Conservation (phyloP, 371 early-diverging fungal genomes). For the Mortierella sp. region DNA sequence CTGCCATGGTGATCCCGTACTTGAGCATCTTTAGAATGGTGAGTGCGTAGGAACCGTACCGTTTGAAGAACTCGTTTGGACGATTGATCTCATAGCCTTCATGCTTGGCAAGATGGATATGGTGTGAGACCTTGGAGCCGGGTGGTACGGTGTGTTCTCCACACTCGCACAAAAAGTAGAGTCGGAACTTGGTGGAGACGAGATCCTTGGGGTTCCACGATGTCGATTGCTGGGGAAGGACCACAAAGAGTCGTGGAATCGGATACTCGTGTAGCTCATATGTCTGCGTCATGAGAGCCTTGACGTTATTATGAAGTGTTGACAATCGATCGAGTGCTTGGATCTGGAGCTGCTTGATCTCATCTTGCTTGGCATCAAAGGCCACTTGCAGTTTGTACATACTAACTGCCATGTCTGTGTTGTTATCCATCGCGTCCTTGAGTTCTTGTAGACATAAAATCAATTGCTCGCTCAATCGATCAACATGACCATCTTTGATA, state of each 20-base stretch:
- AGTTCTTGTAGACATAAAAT: no score
- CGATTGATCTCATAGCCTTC: constrained; percentile 13
- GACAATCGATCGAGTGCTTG: constrained; percentile 5
- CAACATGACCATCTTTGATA: no score
- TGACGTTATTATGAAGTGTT: constrained; percentile 11
- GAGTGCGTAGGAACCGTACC: constrained; percentile 11
- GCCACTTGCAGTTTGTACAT: no score
- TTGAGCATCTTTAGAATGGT: constrained; percentile 16
- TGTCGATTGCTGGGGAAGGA: constrained; percentile 4
- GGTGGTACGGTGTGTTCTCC: constrained; percentile 11
- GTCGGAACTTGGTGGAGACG: constrained; percentile 15
- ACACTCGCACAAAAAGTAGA: constrained; percentile 20
- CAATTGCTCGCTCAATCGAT: no score
- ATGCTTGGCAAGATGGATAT: constrained; percentile 23
- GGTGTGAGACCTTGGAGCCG: constrained; percentile 9
- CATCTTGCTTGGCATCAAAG: no score
- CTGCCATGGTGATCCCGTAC: constrained; percentile 10
- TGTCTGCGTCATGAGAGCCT: constrained; percentile 19
- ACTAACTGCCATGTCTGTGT: no score
- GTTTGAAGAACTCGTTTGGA: constrained; percentile 11
- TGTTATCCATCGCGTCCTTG: no score
- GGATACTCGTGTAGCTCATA: constrained; percentile 19
- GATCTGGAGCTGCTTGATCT: no score
- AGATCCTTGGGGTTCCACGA: constrained; percentile 5
- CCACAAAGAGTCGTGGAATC: constrained; percentile 17